These are phyloP conservation scores for Penicillium sp. DNA, from an alignment of 2,329 filamentous ascomycete genomes.

Conservation along the genomic window DNA sequence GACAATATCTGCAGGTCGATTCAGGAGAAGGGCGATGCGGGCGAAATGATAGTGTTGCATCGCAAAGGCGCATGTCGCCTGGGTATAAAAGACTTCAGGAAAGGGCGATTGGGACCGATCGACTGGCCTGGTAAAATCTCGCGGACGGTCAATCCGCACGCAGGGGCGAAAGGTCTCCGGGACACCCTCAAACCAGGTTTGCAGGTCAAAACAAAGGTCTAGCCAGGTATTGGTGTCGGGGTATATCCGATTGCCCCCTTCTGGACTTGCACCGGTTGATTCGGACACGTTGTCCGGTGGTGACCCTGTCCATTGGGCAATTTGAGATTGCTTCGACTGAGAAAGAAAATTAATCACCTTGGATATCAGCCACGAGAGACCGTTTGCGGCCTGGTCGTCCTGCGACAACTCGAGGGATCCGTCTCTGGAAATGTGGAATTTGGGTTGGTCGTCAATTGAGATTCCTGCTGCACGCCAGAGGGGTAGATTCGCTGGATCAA, in stretches of 20 bases:
- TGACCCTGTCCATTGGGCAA: constrained; percentile 29
- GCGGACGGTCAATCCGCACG: constrained; percentile 42
- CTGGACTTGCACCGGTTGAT: not conserved
- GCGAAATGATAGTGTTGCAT: constrained; percentile 63
- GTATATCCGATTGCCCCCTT: constrained; percentile 14
- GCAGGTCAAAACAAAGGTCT: constrained; percentile 50
- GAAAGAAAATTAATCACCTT: constrained; percentile 60
- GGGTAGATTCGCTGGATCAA: constrained; percentile 52
- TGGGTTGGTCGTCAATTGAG: constrained; percentile 47
- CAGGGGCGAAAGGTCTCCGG: constrained; percentile 55
- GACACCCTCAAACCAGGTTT: constrained; percentile 52
- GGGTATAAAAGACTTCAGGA: constrained; percentile 55
- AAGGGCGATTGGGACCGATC: constrained; percentile 38
- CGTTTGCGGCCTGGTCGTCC: constrained; percentile 58
- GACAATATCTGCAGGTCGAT: constrained; percentile 53
- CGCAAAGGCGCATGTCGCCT: constrained; percentile 56
- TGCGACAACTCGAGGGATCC: constrained; percentile 38
- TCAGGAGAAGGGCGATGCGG: constrained; percentile 55
- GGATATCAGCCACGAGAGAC: constrained; percentile 56
- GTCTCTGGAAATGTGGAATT: constrained; percentile 33
- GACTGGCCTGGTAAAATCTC: constrained; percentile 27
- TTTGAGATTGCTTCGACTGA: constrained; percentile 48
- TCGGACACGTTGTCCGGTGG: constrained; percentile 17
- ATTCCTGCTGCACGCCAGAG: constrained; percentile 59
- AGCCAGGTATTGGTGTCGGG: constrained; percentile 49